phyloP scores from a whole-genome alignment of 306 rosid species.

The Fragaria vesca region DNA sequence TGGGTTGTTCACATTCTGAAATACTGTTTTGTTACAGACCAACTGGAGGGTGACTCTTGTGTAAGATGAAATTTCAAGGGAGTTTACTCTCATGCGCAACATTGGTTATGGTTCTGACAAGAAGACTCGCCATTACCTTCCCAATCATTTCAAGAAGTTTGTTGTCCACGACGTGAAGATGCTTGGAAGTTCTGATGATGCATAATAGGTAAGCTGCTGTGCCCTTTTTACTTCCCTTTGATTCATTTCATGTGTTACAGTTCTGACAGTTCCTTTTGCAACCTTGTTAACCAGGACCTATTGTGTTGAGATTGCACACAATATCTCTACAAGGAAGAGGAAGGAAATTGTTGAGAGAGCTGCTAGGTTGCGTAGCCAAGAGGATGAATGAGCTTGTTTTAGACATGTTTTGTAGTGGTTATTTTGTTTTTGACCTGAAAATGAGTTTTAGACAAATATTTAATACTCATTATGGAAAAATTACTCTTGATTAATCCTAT shows the following conservation, averaged over 20 bases:
- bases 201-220: slow-evolving; percentile 54
- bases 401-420: background rate
- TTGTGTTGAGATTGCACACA: slow-evolving; percentile 85
- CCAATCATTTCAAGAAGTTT: slow-evolving; percentile 81
- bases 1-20: background rate
- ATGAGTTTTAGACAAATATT: background rate
- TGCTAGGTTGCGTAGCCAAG: no score
- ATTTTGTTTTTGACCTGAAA: background rate
- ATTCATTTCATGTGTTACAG: no score
- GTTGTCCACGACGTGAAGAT: slow-evolving; percentile 67
- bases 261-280: background rate
- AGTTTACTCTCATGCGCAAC: slow-evolving; percentile 69
- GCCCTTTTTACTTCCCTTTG: no score
- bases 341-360: no score
- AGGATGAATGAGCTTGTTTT: background rate
- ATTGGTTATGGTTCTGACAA: slow-evolving; percentile 81
- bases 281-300: slow-evolving; percentile 46
- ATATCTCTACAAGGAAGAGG: slow-evolving; percentile 36
- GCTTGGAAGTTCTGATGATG: slow-evolving; percentile 63
- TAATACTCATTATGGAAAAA: no score
- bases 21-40: slow-evolving; percentile 21
- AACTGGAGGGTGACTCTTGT: slow-evolving; percentile 75
- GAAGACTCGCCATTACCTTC: slow-evolving; percentile 77
- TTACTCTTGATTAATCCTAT: no score
- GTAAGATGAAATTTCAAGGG: slow-evolving; percentile 56